These are phyloP conservation scores for Colletotrichum sp. DNA, from an alignment of 2,329 filamentous ascomycete genomes.

Conservation along the genomic window DNA sequence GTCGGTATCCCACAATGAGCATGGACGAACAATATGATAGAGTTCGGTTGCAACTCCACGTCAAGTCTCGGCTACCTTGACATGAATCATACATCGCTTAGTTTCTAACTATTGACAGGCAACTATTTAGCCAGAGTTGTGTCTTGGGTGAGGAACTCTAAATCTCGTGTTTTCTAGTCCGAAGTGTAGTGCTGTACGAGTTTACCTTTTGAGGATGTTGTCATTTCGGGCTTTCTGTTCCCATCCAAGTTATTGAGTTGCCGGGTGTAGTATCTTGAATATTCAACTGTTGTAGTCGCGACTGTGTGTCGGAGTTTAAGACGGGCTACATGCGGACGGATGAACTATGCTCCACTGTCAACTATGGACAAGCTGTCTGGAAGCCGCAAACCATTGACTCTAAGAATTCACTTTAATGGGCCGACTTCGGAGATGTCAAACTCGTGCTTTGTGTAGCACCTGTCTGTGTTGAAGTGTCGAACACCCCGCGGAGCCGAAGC, in stretches of 20 bases:
- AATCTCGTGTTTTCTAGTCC: neutral
- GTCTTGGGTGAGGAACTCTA: neutral
- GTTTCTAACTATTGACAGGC: neutral
- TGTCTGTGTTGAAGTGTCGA: fast-evolving
- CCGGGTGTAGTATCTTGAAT: fast-evolving
- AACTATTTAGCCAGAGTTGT: neutral
- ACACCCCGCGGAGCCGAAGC: fast-evolving
- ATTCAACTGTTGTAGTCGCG: fast-evolving
- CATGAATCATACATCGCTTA: neutral
- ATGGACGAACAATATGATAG: neutral
- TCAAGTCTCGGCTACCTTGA: neutral
- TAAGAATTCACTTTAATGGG: fast-evolving
- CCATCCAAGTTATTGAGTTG: neutral
- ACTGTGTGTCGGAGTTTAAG: neutral
- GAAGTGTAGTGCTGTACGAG: neutral
- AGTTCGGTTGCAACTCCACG: neutral
- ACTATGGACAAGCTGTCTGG: neutral
- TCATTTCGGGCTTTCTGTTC: neutral
- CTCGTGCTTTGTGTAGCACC: neutral
- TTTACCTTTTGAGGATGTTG: neutral
- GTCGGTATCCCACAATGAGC: neutral
- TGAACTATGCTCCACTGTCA: neutral
- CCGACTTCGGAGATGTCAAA: too few species aligned
- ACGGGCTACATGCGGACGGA: neutral
- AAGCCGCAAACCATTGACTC: neutral